Evolutionary conservation across 108 stramenopile genomes (phyloP).

Genomic region (Pseudonitzschia multistriata): DNA sequence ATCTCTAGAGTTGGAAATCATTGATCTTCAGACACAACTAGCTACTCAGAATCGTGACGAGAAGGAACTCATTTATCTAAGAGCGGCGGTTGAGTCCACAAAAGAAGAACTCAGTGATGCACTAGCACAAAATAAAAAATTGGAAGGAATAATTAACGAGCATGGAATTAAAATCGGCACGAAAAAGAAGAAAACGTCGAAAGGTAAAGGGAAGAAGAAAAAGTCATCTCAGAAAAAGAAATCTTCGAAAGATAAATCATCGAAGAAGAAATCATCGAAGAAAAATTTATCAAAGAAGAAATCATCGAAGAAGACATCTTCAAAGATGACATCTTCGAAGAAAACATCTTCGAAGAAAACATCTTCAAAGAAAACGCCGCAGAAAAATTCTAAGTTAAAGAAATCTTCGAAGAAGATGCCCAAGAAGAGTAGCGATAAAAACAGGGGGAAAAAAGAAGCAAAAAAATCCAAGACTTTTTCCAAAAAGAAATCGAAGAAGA

Average conservation of each 20-base stretch:
- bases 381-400: neutral
- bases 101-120: conserved; percentile 4
- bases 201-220: neutral
- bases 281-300: neutral
- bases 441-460: neutral
- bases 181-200: conserved; percentile 2
- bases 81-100: neutral
- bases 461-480: neutral
- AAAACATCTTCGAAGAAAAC: conserved; percentile 3
- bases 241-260: neutral
- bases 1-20: conserved; percentile 20
- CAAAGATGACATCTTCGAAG: conserved; percentile 13
- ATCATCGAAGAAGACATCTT: neutral
- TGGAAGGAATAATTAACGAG: conserved; percentile 23
- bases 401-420: neutral
- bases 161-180: neutral
- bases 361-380: too few species aligned
- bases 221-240: conserved; percentile 9
- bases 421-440: too few species aligned
- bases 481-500: neutral
- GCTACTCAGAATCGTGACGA: conserved; percentile 11
- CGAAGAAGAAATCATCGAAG: conserved; percentile 22
- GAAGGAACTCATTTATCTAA: conserved; percentile 13
- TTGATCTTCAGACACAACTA: conserved; percentile 16
- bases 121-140: conserved; percentile 13